These are phyloP conservation scores for Cercospora berteroae DNA, from an alignment of 2,329 filamentous ascomycete genomes.

Conservation along the genomic window DNA sequence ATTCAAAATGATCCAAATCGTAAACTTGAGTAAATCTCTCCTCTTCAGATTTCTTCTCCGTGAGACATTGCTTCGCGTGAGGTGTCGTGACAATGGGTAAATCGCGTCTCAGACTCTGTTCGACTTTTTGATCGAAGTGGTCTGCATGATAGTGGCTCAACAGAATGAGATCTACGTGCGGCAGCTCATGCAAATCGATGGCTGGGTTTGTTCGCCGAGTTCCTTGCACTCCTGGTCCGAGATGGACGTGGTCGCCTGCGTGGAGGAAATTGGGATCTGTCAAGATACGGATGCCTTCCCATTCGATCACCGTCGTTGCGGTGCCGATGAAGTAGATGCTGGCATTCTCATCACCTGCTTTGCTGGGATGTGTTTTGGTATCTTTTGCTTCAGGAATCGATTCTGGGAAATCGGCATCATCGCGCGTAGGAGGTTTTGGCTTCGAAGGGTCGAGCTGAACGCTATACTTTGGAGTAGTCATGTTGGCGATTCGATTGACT, in stretches of 20 bases:
- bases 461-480: conserved; percentile 38
- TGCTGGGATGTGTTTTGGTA: conserved; percentile 46
- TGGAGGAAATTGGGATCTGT: conserved; percentile 65
- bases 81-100: conserved; percentile 64
- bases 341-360: conserved; percentile 41
- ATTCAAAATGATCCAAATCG: conserved; percentile 57
- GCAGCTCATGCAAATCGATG: conserved; percentile 59
- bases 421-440: conserved; percentile 42
- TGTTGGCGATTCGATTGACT: not conserved
- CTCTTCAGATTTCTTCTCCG: conserved; percentile 41
- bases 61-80: conserved; percentile 57
- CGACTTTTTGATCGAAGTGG: conserved; percentile 56
- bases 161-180: conserved; percentile 59
- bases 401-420: conserved; percentile 35
- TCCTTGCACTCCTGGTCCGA: conserved; percentile 61
- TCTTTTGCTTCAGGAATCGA: conserved; percentile 46
- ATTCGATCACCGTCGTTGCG: conserved; percentile 57
- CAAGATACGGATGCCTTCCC: conserved; percentile 53
- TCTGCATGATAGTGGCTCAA: conserved; percentile 65
- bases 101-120: conserved; percentile 50
- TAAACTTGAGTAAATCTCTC: conserved; percentile 57
- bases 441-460: conserved; percentile 43
- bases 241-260: conserved; percentile 63
- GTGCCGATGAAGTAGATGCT: conserved; percentile 57
- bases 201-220: conserved; percentile 58